These are phyloP conservation scores for Dactylellina cionopaga DNA, from an alignment of 2,329 filamentous ascomycete species.

Conservation along the genomic window DNA sequence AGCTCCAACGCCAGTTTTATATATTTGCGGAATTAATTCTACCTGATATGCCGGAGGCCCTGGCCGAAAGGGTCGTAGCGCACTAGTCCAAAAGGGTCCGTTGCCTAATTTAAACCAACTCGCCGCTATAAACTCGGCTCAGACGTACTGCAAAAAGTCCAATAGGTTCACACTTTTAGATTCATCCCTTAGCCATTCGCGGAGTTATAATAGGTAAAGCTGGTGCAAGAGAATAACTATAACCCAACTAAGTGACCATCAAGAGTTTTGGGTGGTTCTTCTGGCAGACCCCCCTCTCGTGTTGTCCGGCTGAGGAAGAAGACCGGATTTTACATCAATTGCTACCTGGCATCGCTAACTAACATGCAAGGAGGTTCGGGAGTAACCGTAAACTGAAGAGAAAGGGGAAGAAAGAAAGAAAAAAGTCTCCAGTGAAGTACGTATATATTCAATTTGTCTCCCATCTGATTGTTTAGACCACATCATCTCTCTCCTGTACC, in stretches of 20 bases:
- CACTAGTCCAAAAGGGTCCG: background rate
- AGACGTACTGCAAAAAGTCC: background rate
- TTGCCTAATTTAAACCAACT: background rate
- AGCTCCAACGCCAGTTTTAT: too few species aligned
- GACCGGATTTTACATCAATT: background rate
- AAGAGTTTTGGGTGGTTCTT: background rate
- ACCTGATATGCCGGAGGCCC: background rate
- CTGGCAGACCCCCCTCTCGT: background rate
- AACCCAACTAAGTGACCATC: background rate
- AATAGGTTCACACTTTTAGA: background rate
- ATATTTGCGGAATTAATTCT: background rate
- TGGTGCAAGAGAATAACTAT: background rate
- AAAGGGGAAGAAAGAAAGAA: too few species aligned
- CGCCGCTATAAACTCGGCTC: background rate
- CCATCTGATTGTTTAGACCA: too few species aligned
- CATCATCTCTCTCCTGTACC: background rate
- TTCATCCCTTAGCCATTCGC: background rate
- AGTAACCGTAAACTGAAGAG: background rate
- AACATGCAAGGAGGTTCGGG: background rate
- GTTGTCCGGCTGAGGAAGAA: too few species aligned
- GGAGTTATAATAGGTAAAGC: background rate
- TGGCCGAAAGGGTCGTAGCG: background rate
- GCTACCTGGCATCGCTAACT: background rate
- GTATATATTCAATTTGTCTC: conserved; percentile 1
- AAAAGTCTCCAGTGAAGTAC: background rate